Base-by-base conservation (phyloP, 495 filamentous ascomycete species). In the Talaromyces trachyspermus region DNA sequence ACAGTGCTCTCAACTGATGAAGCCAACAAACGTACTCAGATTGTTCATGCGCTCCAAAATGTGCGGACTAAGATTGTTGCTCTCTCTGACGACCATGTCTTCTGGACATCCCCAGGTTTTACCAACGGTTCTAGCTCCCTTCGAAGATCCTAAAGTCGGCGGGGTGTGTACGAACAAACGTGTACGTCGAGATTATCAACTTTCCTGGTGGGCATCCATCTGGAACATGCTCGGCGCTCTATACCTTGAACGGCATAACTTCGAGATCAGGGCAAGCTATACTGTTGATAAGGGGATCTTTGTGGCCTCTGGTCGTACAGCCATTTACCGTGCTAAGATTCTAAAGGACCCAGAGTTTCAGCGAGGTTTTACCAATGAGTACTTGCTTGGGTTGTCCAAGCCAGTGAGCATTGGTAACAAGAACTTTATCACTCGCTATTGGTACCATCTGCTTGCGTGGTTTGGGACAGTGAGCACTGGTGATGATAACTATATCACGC, bases 401-500 rank as follows among this genome's bases (percentile, higher is more conserved):
- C 55, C 61, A 12, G 64, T 85, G 17, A 78, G 79, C 46, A 71
- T 79, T 0, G 27, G 27, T 30, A 12, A 30, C 27, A 12, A 30
- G n/a, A n/a, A n/a, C n/a, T n/a, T n/a, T n/a, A n/a, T n/a, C n/a
- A n/a, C n/a, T n/a, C n/a, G n/a, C n/a, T n/a, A n/a, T n/a, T n/a
- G n/a, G n/a, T n/a, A n/a, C n/a, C n/a, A n/a, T n/a, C n/a, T n/a
- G n/a, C n/a, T n/a, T n/a, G n/a, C n/a, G n/a, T n/a, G n/a, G n/a
- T n/a, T n/a, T n/a, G 26, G 39, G 6, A 42, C 19, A 4, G 39
- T 10, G 22, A 23, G 22, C 14, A 42, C n/a, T n/a, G 82, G 84
- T 59, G 80, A 84, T 55, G 84, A 86, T 64, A 85, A 86, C 56
- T 86, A 78, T 55, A 73, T 77, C 51, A 85, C 83, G 0, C 74